phyloP scores from a whole-genome alignment of 306 rosid species.

The Prinsepia uniflora region DNA sequence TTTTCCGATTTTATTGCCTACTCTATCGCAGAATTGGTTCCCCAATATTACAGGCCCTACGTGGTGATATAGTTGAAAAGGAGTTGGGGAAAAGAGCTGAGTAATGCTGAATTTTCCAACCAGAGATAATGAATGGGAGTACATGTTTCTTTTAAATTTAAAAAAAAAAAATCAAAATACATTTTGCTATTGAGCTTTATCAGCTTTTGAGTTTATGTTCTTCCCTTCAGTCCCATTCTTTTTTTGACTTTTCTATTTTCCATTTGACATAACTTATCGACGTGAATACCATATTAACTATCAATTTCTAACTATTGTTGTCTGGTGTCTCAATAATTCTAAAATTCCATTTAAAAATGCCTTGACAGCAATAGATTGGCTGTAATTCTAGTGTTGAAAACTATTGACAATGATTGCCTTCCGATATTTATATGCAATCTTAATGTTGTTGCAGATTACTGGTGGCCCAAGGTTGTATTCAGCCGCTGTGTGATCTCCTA shows the following conservation, averaged over 20 bases:
- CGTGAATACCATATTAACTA: not conserved
- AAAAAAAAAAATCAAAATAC: too few species aligned
- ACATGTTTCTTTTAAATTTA: too few species aligned
- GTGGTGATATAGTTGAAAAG: not conserved
- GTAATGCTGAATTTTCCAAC: too few species aligned
- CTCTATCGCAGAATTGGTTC: not conserved
- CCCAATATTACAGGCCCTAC: not conserved
- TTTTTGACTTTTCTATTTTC: not conserved
- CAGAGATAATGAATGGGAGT: too few species aligned
- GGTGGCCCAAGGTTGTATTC: conserved; percentile 54
- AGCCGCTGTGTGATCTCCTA: conserved; percentile 55
- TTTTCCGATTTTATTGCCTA: not conserved
- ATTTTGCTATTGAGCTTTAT: too few species aligned
- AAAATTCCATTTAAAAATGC: too few species aligned
- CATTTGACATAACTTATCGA: not conserved
- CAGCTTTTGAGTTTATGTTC: not conserved
- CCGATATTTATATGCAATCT: conserved; percentile 1
- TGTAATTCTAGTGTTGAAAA: too few species aligned
- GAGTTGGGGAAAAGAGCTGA: too few species aligned
- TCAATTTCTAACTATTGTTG: not conserved
- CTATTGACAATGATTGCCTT: not conserved
- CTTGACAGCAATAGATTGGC: too few species aligned
- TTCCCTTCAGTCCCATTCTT: not conserved
- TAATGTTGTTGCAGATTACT: conserved; percentile 39
- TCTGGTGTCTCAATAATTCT: not conserved